phyloP scores from a whole-genome alignment of 2,329 filamentous ascomycete genomes.

The Lojkania enalia region DNA sequence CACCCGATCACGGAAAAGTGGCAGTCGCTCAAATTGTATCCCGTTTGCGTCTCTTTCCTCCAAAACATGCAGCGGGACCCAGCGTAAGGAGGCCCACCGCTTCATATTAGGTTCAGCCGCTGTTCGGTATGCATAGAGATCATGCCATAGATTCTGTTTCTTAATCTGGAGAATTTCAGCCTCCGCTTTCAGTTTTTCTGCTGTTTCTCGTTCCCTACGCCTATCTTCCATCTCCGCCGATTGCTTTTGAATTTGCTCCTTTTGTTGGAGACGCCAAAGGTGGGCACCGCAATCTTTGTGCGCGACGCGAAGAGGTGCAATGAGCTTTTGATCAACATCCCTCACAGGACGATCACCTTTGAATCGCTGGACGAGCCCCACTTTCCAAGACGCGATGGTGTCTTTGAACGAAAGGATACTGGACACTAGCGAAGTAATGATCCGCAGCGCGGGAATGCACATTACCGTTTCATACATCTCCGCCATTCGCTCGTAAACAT shows the following conservation, averaged over 20 bases:
- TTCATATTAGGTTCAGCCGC: constrained; percentile 27
- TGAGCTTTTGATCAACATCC: constrained; percentile 26
- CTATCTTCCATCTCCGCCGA: constrained; percentile 9
- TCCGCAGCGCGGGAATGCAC: constrained; percentile 20
- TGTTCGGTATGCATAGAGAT: constrained; percentile 32
- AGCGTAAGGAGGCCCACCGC: constrained; percentile 12
- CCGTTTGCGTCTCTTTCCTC: constrained; percentile 47
- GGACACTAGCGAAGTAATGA: constrained; percentile 20
- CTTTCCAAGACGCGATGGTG: constrained; percentile 26
- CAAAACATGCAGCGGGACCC: constrained; percentile 16
- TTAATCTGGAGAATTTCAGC: constrained; percentile 1
- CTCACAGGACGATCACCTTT: constrained; percentile 27
- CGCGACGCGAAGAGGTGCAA: constrained; percentile 29
- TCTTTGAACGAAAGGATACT: constrained; percentile 31
- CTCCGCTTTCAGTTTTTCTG: constrained; percentile 4
- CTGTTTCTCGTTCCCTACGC: constrained; percentile 7
- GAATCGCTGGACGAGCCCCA: constrained; percentile 15
- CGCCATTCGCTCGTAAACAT: constrained; percentile 21
- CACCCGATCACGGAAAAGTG: constrained; percentile 42
- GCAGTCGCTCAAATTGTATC: constrained; percentile 42
- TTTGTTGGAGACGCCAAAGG: constrained; percentile 12
- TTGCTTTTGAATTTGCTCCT: constrained; percentile 9
- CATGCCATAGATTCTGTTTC: constrained; percentile 31
- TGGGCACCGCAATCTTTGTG: constrained; percentile 7
- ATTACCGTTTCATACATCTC: constrained; percentile 6